Percentiles rank a stretch among this genome's conserved stretches.
phyloP scores from a whole-genome alignment of 1,284 basidiomycete genomes.

The Meripilus lineatus region DNA sequence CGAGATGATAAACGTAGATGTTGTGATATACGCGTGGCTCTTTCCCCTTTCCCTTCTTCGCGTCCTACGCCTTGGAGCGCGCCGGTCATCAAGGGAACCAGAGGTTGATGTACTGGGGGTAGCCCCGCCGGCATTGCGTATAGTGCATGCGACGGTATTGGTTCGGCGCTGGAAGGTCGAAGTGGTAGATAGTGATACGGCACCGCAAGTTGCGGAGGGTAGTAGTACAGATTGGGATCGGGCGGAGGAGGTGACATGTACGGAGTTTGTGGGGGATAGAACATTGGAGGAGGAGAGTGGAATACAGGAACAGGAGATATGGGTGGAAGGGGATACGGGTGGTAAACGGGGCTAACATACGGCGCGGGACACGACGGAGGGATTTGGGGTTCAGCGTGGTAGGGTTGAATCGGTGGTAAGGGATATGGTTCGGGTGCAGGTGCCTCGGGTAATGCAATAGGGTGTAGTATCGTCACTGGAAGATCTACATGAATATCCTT shows the following conservation, averaged over 20 bases:
- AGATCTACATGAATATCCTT: slow-evolving; percentile 64
- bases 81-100: slow-evolving; percentile 16
- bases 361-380: slow-evolving; percentile 12
- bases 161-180: slow-evolving; percentile 36
- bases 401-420: slow-evolving; percentile 7
- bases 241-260: slow-evolving; percentile 43
- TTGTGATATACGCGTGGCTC: slow-evolving; percentile 51
- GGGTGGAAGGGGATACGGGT: slow-evolving; percentile 20
- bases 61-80: slow-evolving; percentile 24
- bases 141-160: slow-evolving; percentile 23
- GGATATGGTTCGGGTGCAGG: slow-evolving; percentile 17
- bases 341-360: slow-evolving; percentile 20
- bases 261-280: slow-evolving; percentile 31
- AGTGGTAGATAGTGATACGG: slow-evolving; percentile 23
- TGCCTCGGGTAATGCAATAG: slow-evolving; percentile 44
- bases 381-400: slow-evolving; percentile 9
- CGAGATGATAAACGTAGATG: slow-evolving; percentile 55
- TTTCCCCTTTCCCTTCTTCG: slow-evolving; percentile 57
- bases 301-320: slow-evolving; percentile 16
- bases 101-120: slow-evolving; percentile 19
- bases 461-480: slow-evolving; percentile 62
- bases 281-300: slow-evolving; percentile 24
- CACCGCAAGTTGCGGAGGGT: slow-evolving; percentile 14
- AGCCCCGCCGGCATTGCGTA: slow-evolving; percentile 20
- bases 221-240: slow-evolving; percentile 2